Conservation (phyloP, 225 moss, liverwort and hornwort species). For the Physcomitrellopsis africana region DNA sequence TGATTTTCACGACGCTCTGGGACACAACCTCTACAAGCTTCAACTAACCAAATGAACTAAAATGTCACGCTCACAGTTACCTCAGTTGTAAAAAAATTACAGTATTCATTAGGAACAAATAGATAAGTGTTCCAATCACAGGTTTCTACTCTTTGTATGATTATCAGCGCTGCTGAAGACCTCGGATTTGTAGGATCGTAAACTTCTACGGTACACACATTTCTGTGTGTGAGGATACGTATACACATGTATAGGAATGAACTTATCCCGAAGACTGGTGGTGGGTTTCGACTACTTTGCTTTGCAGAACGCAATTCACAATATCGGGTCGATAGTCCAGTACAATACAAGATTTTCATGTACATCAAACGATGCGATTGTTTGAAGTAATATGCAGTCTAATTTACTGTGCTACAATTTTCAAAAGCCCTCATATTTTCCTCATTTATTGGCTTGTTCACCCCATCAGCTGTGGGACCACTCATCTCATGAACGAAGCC, state of each 20-base stretch:
- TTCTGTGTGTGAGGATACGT: neutral
- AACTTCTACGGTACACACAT: neutral
- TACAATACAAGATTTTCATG: too few relatives aligned
- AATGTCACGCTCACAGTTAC: neutral
- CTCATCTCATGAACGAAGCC: too few relatives aligned
- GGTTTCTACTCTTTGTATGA: neutral
- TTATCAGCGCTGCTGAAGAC: neutral
- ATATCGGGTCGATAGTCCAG: too few relatives aligned
- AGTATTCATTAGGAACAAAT: neutral
- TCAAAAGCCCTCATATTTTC: too few relatives aligned
- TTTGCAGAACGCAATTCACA: too few relatives aligned
- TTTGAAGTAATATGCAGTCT: too few relatives aligned
- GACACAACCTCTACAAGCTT: slow-evolving; percentile 52
- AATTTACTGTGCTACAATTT: too few relatives aligned
- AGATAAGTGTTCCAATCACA: neutral
- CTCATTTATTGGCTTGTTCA: too few relatives aligned
- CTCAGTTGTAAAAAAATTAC: neutral
- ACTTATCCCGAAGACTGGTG: neutral
- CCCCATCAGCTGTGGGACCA: too few relatives aligned
- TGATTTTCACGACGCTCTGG: slow-evolving; percentile 71
- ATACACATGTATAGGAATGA: neutral
- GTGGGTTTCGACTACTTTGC: neutral
- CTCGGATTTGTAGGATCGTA: slow-evolving; percentile 2
- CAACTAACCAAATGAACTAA: slow-evolving; percentile 35
- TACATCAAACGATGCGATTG: too few relatives aligned